Evolutionary conservation across 1,139 yeast species (phyloP), one percentile per base, ranked within the genome.

Genomic region (Scheffersomyces titani): DNA sequence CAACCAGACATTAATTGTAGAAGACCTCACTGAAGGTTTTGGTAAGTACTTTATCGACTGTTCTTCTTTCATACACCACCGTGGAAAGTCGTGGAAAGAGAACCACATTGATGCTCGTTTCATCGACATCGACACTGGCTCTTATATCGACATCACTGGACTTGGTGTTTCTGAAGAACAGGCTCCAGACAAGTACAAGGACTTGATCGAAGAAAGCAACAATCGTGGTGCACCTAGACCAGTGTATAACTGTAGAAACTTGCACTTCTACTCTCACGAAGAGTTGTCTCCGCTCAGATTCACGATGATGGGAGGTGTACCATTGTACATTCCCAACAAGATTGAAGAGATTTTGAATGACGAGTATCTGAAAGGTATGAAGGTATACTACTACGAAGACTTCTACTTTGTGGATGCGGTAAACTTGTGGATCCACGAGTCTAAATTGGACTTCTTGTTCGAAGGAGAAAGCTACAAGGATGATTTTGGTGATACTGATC

Each of bases 41-140:
- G 76, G 77, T 18, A 66, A 68, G 53, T 75, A 64, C 57, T 73
- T 72, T 50, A 63, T 75, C 52, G 81, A 77, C 61, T 71, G 75
- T 30, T 71, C 73, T 6, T 64, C 73, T 6, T 73, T 70, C 56
- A 68, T 76, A 51, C 73, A 73, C 56, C 73, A 75, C 57, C 65
- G 81, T 47, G 73, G 68, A 20, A 64, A 66, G 20, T 69, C 74
- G 44, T 63, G 68, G 54, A 69, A 68, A 30, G 64, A 69, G 19
- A 76, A 77, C 61, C 75, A 74, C 57, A 75, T 77, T 45, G 81
- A 77, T 61, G 80, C 78, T 3, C 68, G 80, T 57, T 72, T 77
- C 58, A 74, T 76, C 49, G 81, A 77, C 63, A 70, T 75, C 36
- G 78, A 75, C 56, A 70, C 80, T 19, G 81, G 81, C 5, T 67